Base-by-base conservation (phyloP, 2,329 filamentous ascomycete genomes). In the Monilinia fructigena region DNA sequence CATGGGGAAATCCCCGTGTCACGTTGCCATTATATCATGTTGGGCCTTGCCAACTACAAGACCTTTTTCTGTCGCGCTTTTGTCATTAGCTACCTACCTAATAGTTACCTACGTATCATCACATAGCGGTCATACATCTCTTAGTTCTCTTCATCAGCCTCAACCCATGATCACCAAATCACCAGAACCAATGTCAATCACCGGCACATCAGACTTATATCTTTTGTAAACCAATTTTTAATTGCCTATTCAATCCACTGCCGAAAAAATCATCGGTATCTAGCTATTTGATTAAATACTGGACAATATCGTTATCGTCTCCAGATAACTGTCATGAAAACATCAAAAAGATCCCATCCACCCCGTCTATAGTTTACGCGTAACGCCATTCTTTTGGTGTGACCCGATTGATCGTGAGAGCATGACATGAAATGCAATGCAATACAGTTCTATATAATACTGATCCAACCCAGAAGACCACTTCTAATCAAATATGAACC, bases 401-500 rank as follows among this genome's bases (percentile, higher is more conserved):
- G 58, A 50, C 58, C 45, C 45, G 31, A 61, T 61, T 58, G 55
- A 58, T 61, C 28, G 16, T 60, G 45, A 60, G 31, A 59, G 28
- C 42, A 59, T 60, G 31, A 60, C 23, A 50, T 38, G 45, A 61
- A 40, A 50, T 61, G 28, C 31, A 40, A 14, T 20, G 2, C 6
- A 35, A 23, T 48, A n/a, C 58, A 12, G 12, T 23, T 59, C 18
- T 61, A 61, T 61, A 50, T 50, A 26, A 38, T 50, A 50, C 58
- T n/a, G 35, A 31, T 61, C 58, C 45, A 23, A 61, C 50, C 58
- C 58, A 61, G 58, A 61, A 26, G 58, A 48, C 45, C 28, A 61
- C 31, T 61, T 50, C 58, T 40, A 61, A 50, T 50, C 45, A n/a
- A 40, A 50, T 60, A 63, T 63, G 35, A 63, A 63, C 60, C 54